phyloP scores from a whole-genome alignment of 345 rosid genomes.

The Eucalyptus marginata region DNA sequence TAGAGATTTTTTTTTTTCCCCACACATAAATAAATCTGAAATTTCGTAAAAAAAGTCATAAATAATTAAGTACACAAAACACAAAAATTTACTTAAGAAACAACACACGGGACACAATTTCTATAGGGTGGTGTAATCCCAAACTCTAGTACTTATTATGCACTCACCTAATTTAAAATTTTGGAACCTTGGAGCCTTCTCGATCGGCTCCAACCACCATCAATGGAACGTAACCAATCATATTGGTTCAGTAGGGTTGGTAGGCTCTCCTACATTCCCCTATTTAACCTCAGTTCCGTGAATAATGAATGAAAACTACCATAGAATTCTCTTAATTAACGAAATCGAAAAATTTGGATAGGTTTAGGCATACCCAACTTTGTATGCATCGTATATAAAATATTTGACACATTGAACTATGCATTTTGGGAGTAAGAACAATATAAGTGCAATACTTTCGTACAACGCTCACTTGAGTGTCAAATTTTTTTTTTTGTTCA shows the following conservation, averaged over 20 bases:
- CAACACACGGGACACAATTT: no score
- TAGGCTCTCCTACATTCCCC: neutral
- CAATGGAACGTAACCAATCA: neutral
- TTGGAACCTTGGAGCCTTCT: neutral
- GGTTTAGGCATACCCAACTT: neutral
- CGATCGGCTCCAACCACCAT: neutral
- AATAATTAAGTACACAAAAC: no score
- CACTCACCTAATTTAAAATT: neutral
- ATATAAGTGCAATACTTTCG: neutral
- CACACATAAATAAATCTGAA: no score
- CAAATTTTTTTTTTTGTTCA: no score
- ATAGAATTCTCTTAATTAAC: neutral
- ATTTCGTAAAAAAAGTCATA: no score
- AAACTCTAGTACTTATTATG: neutral
- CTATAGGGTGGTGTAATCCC: neutral
- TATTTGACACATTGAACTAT: neutral
- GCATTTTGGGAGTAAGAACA: neutral
- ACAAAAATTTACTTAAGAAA: no score
- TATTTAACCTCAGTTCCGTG: neutral
- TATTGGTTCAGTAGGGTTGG: neutral
- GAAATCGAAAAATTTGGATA: neutral
- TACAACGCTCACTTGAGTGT: fast-evolving
- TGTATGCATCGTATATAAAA: neutral
- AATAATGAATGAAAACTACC: neutral
- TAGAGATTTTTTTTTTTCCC: no score